Evolutionary conservation across 305 asterid species (phyloP).

Genomic region (Fraxinus sp.): DNA sequence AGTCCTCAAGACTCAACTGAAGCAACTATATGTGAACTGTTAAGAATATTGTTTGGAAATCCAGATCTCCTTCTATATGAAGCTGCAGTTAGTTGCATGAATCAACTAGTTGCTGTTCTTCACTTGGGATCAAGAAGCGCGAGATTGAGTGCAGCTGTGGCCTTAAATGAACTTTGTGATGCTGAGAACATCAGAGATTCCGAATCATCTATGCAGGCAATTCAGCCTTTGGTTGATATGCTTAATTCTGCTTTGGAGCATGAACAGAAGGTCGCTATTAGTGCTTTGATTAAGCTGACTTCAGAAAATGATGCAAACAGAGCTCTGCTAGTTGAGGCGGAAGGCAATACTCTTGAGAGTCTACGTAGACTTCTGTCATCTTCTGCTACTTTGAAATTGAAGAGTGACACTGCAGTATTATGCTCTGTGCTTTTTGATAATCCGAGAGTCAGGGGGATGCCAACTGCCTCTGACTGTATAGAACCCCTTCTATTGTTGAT

Average conservation of each 20-base stretch:
- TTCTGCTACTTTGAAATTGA: slow-evolving; percentile 54
- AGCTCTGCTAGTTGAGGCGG: slow-evolving; percentile 59
- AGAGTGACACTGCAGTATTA: slow-evolving; percentile 65
- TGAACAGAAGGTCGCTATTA: slow-evolving; percentile 71
- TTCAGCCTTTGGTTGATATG: slow-evolving; percentile 82
- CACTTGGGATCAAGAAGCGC: slow-evolving; percentile 86
- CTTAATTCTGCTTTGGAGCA: slow-evolving; percentile 51
- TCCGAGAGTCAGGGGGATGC: slow-evolving; percentile 52
- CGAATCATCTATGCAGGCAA: slow-evolving; percentile 72
- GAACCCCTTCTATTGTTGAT: slow-evolving; percentile 68
- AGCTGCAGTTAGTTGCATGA: slow-evolving; percentile 67
- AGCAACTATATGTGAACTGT: slow-evolving; percentile 67
- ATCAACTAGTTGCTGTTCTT: slow-evolving; percentile 82
- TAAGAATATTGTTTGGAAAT: slow-evolving; percentile 66
- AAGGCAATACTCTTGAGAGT: slow-evolving; percentile 64
- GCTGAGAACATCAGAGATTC: slow-evolving; percentile 61
- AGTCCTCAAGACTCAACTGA: slow-evolving; percentile 83
- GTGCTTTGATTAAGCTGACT: slow-evolving; percentile 69
- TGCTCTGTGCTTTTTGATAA: slow-evolving; percentile 60
- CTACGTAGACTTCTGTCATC: slow-evolving; percentile 57
- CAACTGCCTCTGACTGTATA: slow-evolving; percentile 54
- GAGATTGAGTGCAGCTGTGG: slow-evolving; percentile 74
- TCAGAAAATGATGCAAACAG: slow-evolving; percentile 50
- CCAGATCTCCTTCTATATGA: slow-evolving; percentile 58
- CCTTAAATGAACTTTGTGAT: slow-evolving; percentile 66